Percentiles rank a stretch among this genome's conserved stretches.
Evolutionary conservation across 208 protist genomes (phyloP).

Genomic region (Crithidia bombi): DNA sequence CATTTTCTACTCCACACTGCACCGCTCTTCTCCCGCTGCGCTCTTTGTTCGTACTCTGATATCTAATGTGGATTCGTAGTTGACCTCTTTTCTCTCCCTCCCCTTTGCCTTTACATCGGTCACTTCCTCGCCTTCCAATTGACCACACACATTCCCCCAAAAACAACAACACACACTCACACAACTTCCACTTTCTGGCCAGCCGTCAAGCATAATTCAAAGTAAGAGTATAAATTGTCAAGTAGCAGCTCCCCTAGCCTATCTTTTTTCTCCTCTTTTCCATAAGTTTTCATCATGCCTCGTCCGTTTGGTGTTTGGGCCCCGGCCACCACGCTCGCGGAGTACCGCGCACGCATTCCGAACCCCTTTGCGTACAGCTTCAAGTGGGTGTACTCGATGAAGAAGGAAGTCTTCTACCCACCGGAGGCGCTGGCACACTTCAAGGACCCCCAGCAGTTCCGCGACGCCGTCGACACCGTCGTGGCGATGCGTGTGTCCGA

Average conservation of each 20-base stretch:
- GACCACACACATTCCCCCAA: no score
- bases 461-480: conserved; percentile 82
- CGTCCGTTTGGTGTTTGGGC: conserved; percentile 89
- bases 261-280: conserved; percentile 27
- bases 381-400: conserved; percentile 44
- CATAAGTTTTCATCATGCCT: conserved; percentile 53
- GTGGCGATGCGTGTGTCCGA: conserved; percentile 79
- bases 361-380: conserved; percentile 64
- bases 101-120: no score
- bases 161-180: no score
- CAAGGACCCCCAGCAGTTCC: conserved; percentile 89
- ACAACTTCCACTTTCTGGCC: no score
- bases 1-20: no score
- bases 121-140: no score
- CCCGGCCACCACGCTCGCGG: conserved; percentile 83
- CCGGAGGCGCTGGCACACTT: conserved; percentile 87
- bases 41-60: no score
- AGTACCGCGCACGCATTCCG: conserved; percentile 81
- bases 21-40: no score
- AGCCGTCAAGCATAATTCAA: no score
- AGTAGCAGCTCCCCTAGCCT: conserved; percentile 3
- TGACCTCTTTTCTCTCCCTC: no score
- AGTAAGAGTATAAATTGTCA: no score
- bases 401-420: conserved; percentile 82
- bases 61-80: no score